Evolutionary conservation across 192 early-diverging fungal genomes (phyloP).

Genomic region (Blastocladiella britannica): DNA sequence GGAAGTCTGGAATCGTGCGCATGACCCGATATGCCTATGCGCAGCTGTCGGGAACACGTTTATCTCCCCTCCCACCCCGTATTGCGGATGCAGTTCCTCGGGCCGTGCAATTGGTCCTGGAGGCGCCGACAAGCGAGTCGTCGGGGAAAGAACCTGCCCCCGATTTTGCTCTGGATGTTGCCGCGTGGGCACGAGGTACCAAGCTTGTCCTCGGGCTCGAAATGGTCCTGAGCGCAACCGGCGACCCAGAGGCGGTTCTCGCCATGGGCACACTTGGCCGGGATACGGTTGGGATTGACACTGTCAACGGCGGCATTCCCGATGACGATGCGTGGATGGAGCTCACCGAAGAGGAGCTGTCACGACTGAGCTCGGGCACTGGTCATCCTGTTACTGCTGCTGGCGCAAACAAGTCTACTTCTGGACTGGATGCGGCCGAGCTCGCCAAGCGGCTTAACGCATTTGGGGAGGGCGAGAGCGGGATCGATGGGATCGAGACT

Average conservation of each 20-base stretch:
- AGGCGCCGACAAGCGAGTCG: no score
- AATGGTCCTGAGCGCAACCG: not conserved
- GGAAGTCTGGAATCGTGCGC: not conserved
- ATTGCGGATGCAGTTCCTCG: not conserved
- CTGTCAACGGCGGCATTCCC: not conserved
- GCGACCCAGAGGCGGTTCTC: not conserved
- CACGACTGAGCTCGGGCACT: no score
- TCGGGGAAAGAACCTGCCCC: no score
- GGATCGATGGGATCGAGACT: not conserved
- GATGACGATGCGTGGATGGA: not conserved
- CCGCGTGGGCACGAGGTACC: no score
- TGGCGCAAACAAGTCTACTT: no score
- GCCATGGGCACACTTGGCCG: not conserved
- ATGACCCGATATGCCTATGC: not conserved
- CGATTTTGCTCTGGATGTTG: no score
- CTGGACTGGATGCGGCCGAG: not conserved
- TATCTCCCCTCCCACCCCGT: not conserved
- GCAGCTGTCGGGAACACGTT: not conserved
- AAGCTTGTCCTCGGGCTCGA: no score
- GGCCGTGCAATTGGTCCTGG: not conserved
- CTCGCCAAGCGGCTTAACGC: not conserved
- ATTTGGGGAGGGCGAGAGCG: not conserved
- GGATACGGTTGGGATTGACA: not conserved
- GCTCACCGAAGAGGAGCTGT: not conserved
- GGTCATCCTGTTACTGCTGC: no score